Base-by-base conservation (phyloP, 2,329 filamentous ascomycete genomes). In the Fusarium cicatricum region DNA sequence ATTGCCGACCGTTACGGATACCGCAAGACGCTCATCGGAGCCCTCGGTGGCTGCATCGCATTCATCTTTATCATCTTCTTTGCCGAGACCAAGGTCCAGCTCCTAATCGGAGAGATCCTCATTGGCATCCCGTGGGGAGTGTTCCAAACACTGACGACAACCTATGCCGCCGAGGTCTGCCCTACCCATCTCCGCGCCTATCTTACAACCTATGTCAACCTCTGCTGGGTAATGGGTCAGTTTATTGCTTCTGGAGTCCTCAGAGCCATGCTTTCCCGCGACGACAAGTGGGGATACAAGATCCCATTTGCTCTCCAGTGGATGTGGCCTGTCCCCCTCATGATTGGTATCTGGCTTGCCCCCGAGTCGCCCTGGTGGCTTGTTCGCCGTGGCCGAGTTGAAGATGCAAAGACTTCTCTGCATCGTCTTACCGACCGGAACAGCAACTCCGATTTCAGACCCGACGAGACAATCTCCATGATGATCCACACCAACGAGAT, bases 331-430 rank as follows among this genome's bases (percentile, higher is more conserved):
- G 65, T 79, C 1, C 78, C 78, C 1, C 69, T 83, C 2, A 69
- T 80, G 9, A 62, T 79, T 2, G 75, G 72, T 15, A 74, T 78
- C 41, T 69, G 71, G 39, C 74, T 81, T 14, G 78, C 78, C 4
- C 80, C 80, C 1, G 80, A 82, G 57, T 80, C 77, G 3, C 80
- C 80, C 2, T 82, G 80, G 78, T 82, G 78, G 76, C 74, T 80
- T 5, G 75, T 82, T 9, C 76, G 80, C 7, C 68, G 71, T 4
- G 76, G 73, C 2, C 72, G 73, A 10, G 56, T 74, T 4, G 74
- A 75, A 3, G 75, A 77, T 2, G 79, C 74, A 19, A 75, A 76
- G 58, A 52, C 63, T 6, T 73, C 77, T 0, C 62, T 82, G 0
- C 58, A 67, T 31, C 72, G 78, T 5, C 72, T 83, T 15, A 77